Base-by-base conservation (phyloP, 2,329 filamentous ascomycete species). In the Ascochyta fabae region DNA sequence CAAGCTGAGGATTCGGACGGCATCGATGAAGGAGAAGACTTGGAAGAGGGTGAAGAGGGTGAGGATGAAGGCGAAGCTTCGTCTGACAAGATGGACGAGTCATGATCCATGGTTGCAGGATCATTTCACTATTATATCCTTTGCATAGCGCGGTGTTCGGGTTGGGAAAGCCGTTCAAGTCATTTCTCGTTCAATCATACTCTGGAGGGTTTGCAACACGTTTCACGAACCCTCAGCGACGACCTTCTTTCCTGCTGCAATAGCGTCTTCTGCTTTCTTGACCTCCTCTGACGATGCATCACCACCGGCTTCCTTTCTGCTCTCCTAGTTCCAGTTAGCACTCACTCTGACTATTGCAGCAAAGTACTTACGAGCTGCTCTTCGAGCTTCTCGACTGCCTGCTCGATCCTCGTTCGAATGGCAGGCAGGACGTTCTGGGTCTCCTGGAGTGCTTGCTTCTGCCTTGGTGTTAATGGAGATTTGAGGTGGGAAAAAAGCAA, bases 361-460 rank as follows among this genome's bases (percentile, higher is more conserved):
- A 65, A n/a, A 3, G 8, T 1, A 85, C 84, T 79, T 65, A 92
- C 90, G 66, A 97, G 80, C 74, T 91, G 83, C 64, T 89, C 84
- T 77, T 96, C 87, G 44, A 97, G 81, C 71, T 88, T 91, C 53
- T 84, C 80, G 36, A 93, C 79, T 1, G 92, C 88, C 52, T 88
- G 86, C 41, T 77, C 78, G 65, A 97, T 92, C 69, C 91, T 88
- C 69, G 85, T 75, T 66, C 84, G 84, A 62, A 98, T 78, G 1
- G 86, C 86, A 2, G 83, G 88, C 67, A 98, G 89, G 26, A 98
- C 86, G 52, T 87, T 89, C 73, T 89, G 89, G 8, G 95, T 98
- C 79, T 99, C 91, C 62, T 92, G 87, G n/a, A 92, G 80, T 22
- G 90, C 93, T 80, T 86, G 84, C 78, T 85, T 84, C 92, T 96